A percentile compares a stretch with the other conserved stretches of the same genome.
phyloP scores from a whole-genome alignment of 306 rosid genomes.

The Prunus mongolica region DNA sequence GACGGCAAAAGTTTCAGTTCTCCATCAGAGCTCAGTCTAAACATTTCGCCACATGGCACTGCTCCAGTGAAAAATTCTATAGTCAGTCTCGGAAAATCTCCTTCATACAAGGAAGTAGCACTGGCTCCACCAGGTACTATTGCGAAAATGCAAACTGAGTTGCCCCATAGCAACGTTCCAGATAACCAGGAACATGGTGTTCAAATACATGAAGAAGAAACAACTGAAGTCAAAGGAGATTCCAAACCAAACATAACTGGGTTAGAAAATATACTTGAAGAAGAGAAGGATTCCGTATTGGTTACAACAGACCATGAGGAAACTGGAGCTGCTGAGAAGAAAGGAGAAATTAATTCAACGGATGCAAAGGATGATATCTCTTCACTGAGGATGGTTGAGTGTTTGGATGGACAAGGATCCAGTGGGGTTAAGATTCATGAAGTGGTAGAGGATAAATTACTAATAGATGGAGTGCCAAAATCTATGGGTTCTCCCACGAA shows the following conservation, averaged over 20 bases:
- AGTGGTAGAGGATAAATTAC: conserved; percentile 33
- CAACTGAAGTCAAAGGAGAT: conserved; percentile 35
- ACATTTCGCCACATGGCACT: conserved; percentile 34
- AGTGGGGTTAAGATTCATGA: conserved; percentile 38
- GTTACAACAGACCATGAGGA: conserved; percentile 48
- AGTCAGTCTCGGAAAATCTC: conserved; percentile 86
- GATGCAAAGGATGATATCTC: conserved; percentile 34
- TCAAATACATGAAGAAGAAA: conserved; percentile 39
- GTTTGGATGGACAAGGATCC: conserved; percentile 38
- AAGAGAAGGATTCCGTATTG: conserved; percentile 30
- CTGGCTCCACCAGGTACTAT: conserved; percentile 96
- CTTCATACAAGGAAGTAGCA: conserved; percentile 98
- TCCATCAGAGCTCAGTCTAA: conserved; percentile 42
- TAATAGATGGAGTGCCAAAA: conserved; percentile 33
- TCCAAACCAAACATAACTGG: conserved; percentile 32
- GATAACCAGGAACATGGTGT: conserved; percentile 34
- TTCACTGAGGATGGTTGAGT: conserved; percentile 26
- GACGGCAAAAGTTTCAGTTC: conserved; percentile 37
- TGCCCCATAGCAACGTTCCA: conserved; percentile 43
- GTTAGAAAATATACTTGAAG: conserved; percentile 34
- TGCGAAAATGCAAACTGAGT: conserved; percentile 61
- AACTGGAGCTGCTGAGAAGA: conserved; percentile 37
- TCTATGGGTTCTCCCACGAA: conserved; percentile 33
- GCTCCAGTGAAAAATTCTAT: conserved; percentile 52
- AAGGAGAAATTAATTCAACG: conserved; percentile 38